Evolutionary conservation across 495 filamentous ascomycete genomes (phyloP).

Genomic region (Beverwykella pulmonaria): DNA sequence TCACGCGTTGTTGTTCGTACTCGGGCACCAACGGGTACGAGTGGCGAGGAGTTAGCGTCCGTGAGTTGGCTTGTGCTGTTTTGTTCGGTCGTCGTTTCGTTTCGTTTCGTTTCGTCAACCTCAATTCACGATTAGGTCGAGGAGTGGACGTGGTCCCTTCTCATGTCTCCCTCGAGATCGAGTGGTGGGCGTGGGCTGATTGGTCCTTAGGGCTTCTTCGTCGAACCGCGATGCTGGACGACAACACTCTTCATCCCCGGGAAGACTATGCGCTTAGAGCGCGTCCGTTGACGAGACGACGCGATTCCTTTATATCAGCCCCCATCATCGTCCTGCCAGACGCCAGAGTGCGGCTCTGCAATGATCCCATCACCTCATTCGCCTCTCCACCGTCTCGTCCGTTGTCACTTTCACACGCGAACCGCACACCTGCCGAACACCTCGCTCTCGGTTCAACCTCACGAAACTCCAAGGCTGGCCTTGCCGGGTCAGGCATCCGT

Average conservation of each 20-base stretch:
- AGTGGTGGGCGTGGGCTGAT: too few species aligned
- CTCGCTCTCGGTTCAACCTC: neutral
- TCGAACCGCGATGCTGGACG: too few species aligned
- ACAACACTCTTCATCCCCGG: neutral
- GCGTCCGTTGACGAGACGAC: slow-evolving; percentile 4
- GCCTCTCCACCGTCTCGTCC: neutral
- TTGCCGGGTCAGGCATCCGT: slow-evolving; percentile 44
- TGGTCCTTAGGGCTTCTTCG: too few species aligned
- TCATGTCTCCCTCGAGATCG: too few species aligned
- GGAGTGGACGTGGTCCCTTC: neutral
- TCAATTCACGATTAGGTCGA: slow-evolving; percentile 2
- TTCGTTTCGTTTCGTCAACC: slow-evolving; percentile 23
- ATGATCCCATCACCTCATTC: slow-evolving; percentile 6
- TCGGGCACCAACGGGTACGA: neutral
- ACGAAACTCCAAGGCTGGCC: slow-evolving; percentile 43
- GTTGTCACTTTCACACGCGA: neutral
- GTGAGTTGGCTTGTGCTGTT: slow-evolving; percentile 9
- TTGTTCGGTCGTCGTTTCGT: neutral
- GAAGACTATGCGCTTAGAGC: neutral
- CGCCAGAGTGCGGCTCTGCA: slow-evolving; percentile 24
- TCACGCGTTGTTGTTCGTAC: slow-evolving; percentile 2
- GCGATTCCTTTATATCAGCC: slow-evolving; percentile 13
- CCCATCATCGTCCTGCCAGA: neutral
- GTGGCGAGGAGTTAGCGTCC: slow-evolving; percentile 10
- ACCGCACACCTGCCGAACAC: neutral